Evolutionary conservation across 1,284 basidiomycete genomes (phyloP), one percentile per base, ranked within the genome.

Genomic region (Boletus semigastroideus): DNA sequence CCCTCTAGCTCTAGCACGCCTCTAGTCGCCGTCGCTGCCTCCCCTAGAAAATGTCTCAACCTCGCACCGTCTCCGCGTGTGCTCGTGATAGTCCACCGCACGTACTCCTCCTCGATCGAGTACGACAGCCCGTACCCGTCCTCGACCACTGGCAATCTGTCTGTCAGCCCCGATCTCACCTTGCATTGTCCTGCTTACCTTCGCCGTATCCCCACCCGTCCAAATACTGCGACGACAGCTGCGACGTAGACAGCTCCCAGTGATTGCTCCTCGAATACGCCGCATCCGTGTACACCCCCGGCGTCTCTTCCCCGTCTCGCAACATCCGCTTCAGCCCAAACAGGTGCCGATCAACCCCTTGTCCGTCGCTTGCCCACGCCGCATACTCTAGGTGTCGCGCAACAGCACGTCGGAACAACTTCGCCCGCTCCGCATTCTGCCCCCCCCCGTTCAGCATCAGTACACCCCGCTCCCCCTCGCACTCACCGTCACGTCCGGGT

Each of bases 191-290:
- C 34, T 1, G 70, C 82, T 56, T 53, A 91, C 89, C 92, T 81
- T 98, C 93, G 12, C 95, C 95, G 68, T 96, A 98, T 30, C 96
- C 96, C 95, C 96, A 98, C 34, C 94, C 94, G 61, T 95, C 91
- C 45, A 99, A 78, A 70, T 82, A 93, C 54, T 82, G 80, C 48
- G 84, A 88, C 48, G 87, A 90, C 57, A 99, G 77, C 70, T 98
- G 91, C 60, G 86, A 90, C 5, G 96, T 99, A 42, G 87, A 92
- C 59, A 99, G 74, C 71, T 94, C 90, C 97, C 96, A 99, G 68
- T 94, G 91, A 49, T 71, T 83, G 38, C 86, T 90, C 68, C 78
- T 78, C 12, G 75, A 69, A 64, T 82, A 97, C 16, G 87, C 84
- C 46, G 77, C 74, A 65, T 99, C 95, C 50, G 72, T 79, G 77